Evolutionary conservation across 2,329 filamentous ascomycete genomes (phyloP).

Genomic region (Arthrobotrys megalospora): DNA sequence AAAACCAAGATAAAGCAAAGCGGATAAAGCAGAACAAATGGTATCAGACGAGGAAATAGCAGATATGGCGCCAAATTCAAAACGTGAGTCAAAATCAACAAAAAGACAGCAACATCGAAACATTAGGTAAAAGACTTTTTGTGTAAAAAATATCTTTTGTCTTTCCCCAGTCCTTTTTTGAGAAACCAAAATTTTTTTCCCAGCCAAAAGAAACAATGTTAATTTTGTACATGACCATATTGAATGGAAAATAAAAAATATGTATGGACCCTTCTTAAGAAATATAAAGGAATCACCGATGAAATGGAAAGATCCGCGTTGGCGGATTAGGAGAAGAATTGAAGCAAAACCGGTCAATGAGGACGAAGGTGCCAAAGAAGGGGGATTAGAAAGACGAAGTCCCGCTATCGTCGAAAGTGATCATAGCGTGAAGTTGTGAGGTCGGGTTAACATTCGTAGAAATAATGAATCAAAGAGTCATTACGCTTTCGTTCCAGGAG

Average conservation of each 20-base stretch:
- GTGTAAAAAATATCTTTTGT: slow-evolving; percentile 48
- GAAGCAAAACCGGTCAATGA: neutral
- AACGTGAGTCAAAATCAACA: slow-evolving; percentile 8
- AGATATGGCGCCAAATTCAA: slow-evolving; percentile 55
- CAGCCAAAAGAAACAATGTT: slow-evolving; percentile 30
- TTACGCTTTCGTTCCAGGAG: slow-evolving; percentile 49
- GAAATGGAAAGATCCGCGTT: slow-evolving; percentile 23
- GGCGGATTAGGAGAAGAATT: slow-evolving; percentile 35
- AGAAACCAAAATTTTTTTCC: slow-evolving; percentile 34
- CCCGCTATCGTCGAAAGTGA: slow-evolving; percentile 44
- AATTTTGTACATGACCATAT: slow-evolving; percentile 59
- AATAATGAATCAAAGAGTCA: neutral
- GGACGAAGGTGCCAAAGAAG: neutral
- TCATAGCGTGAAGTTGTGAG: slow-evolving; percentile 22
- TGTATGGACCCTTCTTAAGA: slow-evolving; percentile 47
- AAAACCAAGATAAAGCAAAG: slow-evolving; percentile 54
- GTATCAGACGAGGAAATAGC: slow-evolving; percentile 53
- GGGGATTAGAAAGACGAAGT: slow-evolving; percentile 30
- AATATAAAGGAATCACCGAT: slow-evolving; percentile 51
- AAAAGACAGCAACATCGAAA: slow-evolving; percentile 14
- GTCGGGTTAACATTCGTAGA: slow-evolving; percentile 6
- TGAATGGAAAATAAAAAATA: slow-evolving; percentile 27
- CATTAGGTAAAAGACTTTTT: slow-evolving; percentile 53
- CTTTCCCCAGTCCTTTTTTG: slow-evolving; percentile 48
- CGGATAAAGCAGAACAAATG: slow-evolving; percentile 27